Conservation (phyloP, 2,329 filamentous ascomycete genomes). For the Beauveria sp. region DNA sequence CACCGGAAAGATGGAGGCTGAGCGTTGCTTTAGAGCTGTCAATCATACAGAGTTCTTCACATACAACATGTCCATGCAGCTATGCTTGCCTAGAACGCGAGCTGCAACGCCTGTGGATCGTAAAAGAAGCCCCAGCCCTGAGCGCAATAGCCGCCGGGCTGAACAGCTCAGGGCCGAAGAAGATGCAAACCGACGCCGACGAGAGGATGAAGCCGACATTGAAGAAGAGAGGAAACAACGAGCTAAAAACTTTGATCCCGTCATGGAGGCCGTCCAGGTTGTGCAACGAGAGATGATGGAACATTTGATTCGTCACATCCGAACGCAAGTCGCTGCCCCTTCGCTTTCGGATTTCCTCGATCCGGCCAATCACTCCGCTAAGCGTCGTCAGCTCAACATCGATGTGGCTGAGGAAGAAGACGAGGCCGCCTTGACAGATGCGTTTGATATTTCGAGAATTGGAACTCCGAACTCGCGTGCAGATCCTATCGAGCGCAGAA, state of each 20-base stretch:
- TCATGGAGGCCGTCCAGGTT: slow-evolving; percentile 70
- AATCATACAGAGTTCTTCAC: slow-evolving; percentile 84
- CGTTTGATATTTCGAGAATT: slow-evolving; percentile 52
- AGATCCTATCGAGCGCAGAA: slow-evolving; percentile 54
- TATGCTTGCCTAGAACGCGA: slow-evolving; percentile 36
- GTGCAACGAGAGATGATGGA: slow-evolving; percentile 75
- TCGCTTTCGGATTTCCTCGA: slow-evolving; percentile 75
- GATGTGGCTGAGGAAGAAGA: slow-evolving; percentile 57
- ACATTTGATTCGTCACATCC: slow-evolving; percentile 82
- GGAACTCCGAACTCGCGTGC: slow-evolving; percentile 59
- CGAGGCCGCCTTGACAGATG: slow-evolving; percentile 46
- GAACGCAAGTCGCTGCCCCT: slow-evolving; percentile 76
- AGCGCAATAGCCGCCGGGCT: slow-evolving; percentile 18
- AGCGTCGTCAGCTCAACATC: slow-evolving; percentile 71
- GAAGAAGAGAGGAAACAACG: slow-evolving; percentile 87
- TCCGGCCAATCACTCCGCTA: slow-evolving; percentile 70
- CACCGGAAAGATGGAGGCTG: slow-evolving; percentile 70
- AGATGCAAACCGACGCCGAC: slow-evolving; percentile 56
- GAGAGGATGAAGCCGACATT: slow-evolving; percentile 71
- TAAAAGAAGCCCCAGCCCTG: slow-evolving; percentile 29
- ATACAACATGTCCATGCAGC: slow-evolving; percentile 85
- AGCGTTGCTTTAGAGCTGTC: slow-evolving; percentile 69
- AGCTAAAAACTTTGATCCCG: slow-evolving; percentile 85
- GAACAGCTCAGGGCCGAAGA: slow-evolving; percentile 44
- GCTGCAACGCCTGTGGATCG: slow-evolving; percentile 19